Evolutionary conservation across 352 stramenopile genomes (phyloP).

Genomic region (Phytophthora citrophthora): DNA sequence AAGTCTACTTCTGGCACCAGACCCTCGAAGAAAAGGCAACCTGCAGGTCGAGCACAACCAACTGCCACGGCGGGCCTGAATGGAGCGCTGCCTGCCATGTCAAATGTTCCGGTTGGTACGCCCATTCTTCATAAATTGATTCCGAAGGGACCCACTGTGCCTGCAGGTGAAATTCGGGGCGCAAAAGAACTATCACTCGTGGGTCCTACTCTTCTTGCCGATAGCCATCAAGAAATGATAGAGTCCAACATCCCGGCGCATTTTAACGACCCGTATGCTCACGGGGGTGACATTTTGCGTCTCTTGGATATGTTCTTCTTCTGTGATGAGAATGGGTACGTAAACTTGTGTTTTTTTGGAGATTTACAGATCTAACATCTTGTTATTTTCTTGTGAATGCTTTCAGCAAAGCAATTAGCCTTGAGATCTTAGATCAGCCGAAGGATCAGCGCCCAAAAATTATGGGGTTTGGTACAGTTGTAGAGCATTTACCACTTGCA

Average conservation of each 20-base stretch:
- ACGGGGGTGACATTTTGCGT: conserved; percentile 70
- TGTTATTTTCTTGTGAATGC: no score
- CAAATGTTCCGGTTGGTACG: conserved; percentile 10
- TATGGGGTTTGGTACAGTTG: conserved; percentile 85
- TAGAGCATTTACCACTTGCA: conserved; percentile 68
- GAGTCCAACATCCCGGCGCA: conserved; percentile 65
- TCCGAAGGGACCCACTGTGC: conserved; percentile 61
- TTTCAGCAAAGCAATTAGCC: conserved; percentile 69
- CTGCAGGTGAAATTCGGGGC: conserved; percentile 62
- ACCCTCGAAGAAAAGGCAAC: conserved; percentile 32
- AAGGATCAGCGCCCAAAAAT: conserved; percentile 81
- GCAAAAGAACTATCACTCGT: conserved; percentile 63
- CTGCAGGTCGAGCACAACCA: conserved; percentile 4
- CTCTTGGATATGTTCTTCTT: conserved; percentile 90
- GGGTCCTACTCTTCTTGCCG: conserved; percentile 29
- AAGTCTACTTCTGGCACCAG: conserved; percentile 17
- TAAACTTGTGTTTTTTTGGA: conserved; percentile 1
- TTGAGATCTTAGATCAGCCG: conserved; percentile 80
- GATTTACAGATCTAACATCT: no score
- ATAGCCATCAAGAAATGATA: conserved; percentile 53
- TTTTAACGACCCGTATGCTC: conserved; percentile 74
- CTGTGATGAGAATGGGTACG: conserved; percentile 84
- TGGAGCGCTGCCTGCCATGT: not conserved
- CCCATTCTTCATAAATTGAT: conserved; percentile 65
- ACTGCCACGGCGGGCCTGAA: conserved; percentile 8